Evolutionary conservation across 768 basidiomycete species (phyloP).

Genomic region (Suillus alpinus): DNA sequence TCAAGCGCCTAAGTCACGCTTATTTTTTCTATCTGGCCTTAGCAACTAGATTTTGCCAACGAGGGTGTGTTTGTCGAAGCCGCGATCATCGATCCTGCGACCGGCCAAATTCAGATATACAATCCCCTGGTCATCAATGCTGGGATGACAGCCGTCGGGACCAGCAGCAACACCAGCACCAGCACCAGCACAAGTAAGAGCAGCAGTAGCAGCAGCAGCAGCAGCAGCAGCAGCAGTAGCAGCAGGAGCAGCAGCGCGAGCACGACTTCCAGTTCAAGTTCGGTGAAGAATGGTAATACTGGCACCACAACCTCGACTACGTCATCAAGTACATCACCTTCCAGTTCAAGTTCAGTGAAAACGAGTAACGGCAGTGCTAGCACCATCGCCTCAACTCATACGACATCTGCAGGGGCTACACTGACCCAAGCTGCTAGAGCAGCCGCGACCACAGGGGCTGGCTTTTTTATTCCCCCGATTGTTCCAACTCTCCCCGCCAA

Average conservation of each 20-base stretch:
- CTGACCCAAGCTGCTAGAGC: neutral
- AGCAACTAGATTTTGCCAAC: constrained; percentile 28
- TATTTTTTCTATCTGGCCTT: neutral
- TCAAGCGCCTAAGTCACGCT: neutral
- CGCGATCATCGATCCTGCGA: constrained; percentile 27
- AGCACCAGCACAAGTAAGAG: neutral
- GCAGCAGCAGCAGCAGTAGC: neutral
- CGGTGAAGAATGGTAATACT: neutral
- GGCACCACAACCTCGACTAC: neutral
- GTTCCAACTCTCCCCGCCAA: constrained; percentile 21
- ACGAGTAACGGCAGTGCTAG: neutral
- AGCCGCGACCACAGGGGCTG: constrained; percentile 9
- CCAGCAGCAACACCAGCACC: neutral
- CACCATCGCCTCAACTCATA: neutral
- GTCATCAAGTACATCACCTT: neutral
- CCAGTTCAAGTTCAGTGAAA: neutral
- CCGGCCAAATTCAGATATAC: constrained; percentile 25
- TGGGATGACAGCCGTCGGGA: constrained; percentile 20
- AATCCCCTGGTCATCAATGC: constrained; percentile 28
- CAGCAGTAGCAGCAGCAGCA: neutral
- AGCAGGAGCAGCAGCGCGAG: neutral
- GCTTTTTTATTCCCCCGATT: constrained; percentile 21
- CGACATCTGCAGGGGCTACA: neutral
- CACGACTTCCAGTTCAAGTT: neutral
- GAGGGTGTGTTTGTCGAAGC: constrained; percentile 25